These are phyloP conservation scores for Meyerozyma elateridarum DNA, from an alignment of 1,139 yeast genomes.

Conservation along the genomic window DNA sequence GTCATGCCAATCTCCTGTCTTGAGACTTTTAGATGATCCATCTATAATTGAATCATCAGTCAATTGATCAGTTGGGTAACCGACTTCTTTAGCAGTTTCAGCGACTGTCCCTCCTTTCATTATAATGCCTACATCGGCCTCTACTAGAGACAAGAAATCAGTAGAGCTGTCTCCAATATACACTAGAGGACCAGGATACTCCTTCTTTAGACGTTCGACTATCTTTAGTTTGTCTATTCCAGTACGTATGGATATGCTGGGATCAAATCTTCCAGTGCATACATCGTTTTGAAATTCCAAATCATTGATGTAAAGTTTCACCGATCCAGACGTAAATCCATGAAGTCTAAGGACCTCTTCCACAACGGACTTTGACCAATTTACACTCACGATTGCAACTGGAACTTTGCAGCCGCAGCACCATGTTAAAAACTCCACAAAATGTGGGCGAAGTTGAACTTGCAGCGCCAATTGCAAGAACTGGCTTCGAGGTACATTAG, in stretches of 20 bases:
- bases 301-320: slow-evolving; percentile 42
- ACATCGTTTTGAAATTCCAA: slow-evolving; percentile 31
- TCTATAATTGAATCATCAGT: too few relatives aligned
- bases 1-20: too few relatives aligned
- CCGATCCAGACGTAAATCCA: slow-evolving; percentile 23
- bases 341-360: slow-evolving; percentile 28
- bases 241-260: slow-evolving; percentile 36
- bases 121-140: slow-evolving; percentile 47
- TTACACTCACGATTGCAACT: slow-evolving; percentile 52
- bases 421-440: slow-evolving; percentile 30
- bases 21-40: too few relatives aligned
- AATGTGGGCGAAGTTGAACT: slow-evolving; percentile 41
- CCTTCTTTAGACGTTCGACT: slow-evolving; percentile 17
- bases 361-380: slow-evolving; percentile 59
- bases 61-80: too few relatives aligned
- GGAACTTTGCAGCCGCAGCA: slow-evolving; percentile 26
- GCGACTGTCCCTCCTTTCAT: slow-evolving; percentile 29
- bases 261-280: slow-evolving; percentile 38
- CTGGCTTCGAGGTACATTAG: slow-evolving; percentile 31
- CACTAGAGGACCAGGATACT: slow-evolving; percentile 18
- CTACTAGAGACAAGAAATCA: slow-evolving; percentile 51
- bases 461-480: slow-evolving; percentile 30
- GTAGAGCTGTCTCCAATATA: slow-evolving; percentile 69
- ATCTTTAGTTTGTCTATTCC: slow-evolving; percentile 50
- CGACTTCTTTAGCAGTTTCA: slow-evolving; percentile 1